Evolutionary conservation across 768 basidiomycete species (phyloP).

Genomic region (Holtermannia corniformis): DNA sequence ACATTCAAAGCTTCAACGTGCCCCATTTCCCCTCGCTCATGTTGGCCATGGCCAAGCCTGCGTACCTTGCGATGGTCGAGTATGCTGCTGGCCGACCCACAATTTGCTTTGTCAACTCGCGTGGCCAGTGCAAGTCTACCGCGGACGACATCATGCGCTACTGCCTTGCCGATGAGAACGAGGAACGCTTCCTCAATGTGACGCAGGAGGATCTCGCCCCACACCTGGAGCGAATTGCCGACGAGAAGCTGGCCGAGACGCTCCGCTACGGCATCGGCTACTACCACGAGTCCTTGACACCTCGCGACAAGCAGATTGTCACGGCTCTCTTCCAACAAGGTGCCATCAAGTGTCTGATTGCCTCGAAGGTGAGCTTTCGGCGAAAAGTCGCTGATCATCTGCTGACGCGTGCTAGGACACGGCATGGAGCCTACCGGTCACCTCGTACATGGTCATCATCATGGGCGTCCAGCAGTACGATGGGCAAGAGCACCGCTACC

Average conservation of each 20-base stretch:
- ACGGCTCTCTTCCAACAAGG: conserved; percentile 86
- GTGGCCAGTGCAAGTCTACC: conserved; percentile 86
- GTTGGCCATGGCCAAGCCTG: conserved; percentile 98
- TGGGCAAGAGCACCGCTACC: conserved; percentile 94
- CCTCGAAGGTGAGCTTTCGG: conserved; percentile 60
- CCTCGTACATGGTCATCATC: conserved; percentile 95
- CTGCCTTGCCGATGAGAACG: conserved; percentile 74
- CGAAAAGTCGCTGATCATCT: neutral
- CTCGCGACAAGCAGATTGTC: conserved; percentile 88
- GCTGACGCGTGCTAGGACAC: conserved; percentile 55
- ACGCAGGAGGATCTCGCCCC: conserved; percentile 71
- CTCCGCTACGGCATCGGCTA: conserved; percentile 85
- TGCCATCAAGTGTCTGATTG: conserved; percentile 87
- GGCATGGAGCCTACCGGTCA: conserved; percentile 88
- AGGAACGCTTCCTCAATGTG: conserved; percentile 80
- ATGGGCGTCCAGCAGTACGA: conserved; percentile 99
- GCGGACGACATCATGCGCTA: conserved; percentile 85
- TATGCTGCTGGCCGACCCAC: conserved; percentile 77
- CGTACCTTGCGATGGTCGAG: conserved; percentile 84
- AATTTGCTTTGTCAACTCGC: conserved; percentile 83
- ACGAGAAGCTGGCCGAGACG: conserved; percentile 64
- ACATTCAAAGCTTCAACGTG: conserved; percentile 87
- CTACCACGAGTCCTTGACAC: conserved; percentile 86
- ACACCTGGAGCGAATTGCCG: conserved; percentile 74
- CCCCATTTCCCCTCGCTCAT: conserved; percentile 98